These are phyloP conservation scores for Collariella sp. DNA, from an alignment of 495 filamentous ascomycete genomes.

Conservation along the genomic window DNA sequence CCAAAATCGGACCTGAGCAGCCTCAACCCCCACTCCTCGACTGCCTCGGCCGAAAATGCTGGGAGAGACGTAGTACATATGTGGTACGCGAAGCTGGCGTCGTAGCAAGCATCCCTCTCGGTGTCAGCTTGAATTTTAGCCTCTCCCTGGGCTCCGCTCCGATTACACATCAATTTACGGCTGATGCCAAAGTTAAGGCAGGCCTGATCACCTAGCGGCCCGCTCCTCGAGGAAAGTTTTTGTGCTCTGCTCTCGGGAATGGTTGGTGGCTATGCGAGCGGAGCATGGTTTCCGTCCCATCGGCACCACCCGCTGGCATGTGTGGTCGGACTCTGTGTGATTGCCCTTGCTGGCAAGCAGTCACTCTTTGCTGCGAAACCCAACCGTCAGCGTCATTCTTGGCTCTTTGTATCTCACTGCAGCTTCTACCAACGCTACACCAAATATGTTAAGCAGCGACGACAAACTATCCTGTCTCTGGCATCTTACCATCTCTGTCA, in stretches of 20 bases:
- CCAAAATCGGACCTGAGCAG: too few species aligned
- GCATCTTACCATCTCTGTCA: conserved; percentile 5
- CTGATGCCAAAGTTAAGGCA: conserved; percentile 12
- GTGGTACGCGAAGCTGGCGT: too few species aligned
- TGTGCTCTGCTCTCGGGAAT: too few species aligned
- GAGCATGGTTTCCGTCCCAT: too few species aligned
- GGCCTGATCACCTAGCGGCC: conserved; percentile 23
- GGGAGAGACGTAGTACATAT: too few species aligned
- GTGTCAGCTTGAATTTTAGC: conserved; percentile 12
- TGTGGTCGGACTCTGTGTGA: background rate
- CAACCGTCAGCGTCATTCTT: conserved; percentile 1
- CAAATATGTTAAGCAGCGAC: conserved; percentile 29
- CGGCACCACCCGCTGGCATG: too few species aligned
- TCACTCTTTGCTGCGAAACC: conserved; percentile 9
- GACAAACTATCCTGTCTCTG: conserved; percentile 19
- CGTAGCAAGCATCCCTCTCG: background rate
- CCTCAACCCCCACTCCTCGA: background rate
- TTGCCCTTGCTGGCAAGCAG: background rate
- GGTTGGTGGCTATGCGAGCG: too few species aligned
- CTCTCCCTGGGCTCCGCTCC: background rate
- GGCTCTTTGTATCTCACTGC: background rate
- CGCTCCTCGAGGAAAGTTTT: too few species aligned
- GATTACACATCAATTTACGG: background rate
- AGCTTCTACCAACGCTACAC: background rate
- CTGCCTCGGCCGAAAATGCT: background rate